A percentile compares a stretch with the other conserved stretches of the same genome.
Evolutionary conservation across 1,284 basidiomycete species (phyloP).

Genomic region (Chondrostereum purpureum): DNA sequence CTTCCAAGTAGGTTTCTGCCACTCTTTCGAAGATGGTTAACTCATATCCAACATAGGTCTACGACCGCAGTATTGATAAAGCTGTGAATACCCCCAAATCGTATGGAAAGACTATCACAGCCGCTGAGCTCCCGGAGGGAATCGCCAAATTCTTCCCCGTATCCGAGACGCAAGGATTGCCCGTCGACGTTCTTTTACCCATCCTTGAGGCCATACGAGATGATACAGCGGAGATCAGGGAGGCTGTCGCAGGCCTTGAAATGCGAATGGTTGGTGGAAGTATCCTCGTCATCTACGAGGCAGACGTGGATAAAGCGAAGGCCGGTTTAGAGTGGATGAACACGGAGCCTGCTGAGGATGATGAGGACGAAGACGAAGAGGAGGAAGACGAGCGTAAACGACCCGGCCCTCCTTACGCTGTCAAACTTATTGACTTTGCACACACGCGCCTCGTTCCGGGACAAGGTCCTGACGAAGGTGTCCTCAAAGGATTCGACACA

Average conservation of each 20-base stretch:
- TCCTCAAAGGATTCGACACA: slow-evolving; percentile 68
- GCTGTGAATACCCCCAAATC: slow-evolving; percentile 65
- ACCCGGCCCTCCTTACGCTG: slow-evolving; percentile 42
- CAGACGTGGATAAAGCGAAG: slow-evolving; percentile 40
- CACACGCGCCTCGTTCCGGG: slow-evolving; percentile 73
- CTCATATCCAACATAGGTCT: slow-evolving; percentile 47
- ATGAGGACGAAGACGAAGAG: slow-evolving; percentile 26
- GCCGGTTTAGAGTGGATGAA: slow-evolving; percentile 27
- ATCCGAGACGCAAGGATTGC: slow-evolving; percentile 36
- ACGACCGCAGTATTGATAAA: slow-evolving; percentile 49
- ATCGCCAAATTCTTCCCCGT: slow-evolving; percentile 77
- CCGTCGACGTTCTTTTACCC: slow-evolving; percentile 46
- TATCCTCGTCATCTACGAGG: slow-evolving; percentile 83
- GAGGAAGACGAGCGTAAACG: slow-evolving; percentile 33
- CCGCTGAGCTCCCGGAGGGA: slow-evolving; percentile 65
- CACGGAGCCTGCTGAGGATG: slow-evolving; percentile 19
- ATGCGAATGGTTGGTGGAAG: slow-evolving; percentile 81
- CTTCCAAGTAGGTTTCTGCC: slow-evolving; percentile 64
- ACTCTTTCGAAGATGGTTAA: slow-evolving; percentile 1
- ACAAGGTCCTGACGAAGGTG: slow-evolving; percentile 74
- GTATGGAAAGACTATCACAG: slow-evolving; percentile 76
- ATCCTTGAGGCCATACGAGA: slow-evolving; percentile 54
- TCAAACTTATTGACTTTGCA: slow-evolving; percentile 92
- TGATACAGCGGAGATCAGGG: slow-evolving; percentile 52
- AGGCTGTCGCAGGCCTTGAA: slow-evolving; percentile 50